These are phyloP conservation scores for Stereum hirsutum DNA, from an alignment of 1,284 basidiomycete genomes.

Conservation along the genomic window DNA sequence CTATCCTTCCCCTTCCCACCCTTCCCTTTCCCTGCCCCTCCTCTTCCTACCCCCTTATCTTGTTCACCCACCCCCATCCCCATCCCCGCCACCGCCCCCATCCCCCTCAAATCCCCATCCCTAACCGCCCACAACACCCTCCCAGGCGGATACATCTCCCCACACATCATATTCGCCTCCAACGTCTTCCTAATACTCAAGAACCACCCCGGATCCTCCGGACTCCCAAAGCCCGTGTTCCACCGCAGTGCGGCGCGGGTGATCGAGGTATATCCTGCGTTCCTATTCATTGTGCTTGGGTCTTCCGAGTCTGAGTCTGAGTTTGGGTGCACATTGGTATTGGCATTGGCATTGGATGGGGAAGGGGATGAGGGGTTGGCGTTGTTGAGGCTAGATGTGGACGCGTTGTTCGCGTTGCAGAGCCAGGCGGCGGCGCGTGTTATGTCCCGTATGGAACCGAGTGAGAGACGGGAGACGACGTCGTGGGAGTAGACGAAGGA, in stretches of 20 bases:
- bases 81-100: slow-evolving; percentile 35
- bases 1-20: slow-evolving; percentile 9
- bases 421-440: slow-evolving; percentile 71
- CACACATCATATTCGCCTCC: slow-evolving; percentile 76
- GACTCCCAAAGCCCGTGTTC: slow-evolving; percentile 43
- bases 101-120: slow-evolving; percentile 46
- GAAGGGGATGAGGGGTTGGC: too few species aligned
- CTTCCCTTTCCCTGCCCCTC: slow-evolving; percentile 8
- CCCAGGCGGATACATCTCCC: slow-evolving; percentile 72
- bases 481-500: slow-evolving; percentile 81
- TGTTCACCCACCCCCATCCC: slow-evolving; percentile 3
- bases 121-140: slow-evolving; percentile 72
- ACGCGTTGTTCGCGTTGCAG: slow-evolving; percentile 64
- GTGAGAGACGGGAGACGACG: slow-evolving; percentile 67
- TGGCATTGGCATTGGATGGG: slow-evolving; percentile 26
- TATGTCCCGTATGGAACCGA: slow-evolving; percentile 73
- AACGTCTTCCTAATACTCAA: slow-evolving; percentile 73
- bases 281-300: too few species aligned
- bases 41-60: neutral
- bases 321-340: neutral
- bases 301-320: too few species aligned
- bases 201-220: slow-evolving; percentile 62
- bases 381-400: too few species aligned
- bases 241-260: slow-evolving; percentile 48
- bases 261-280: slow-evolving; percentile 51